Percentiles rank a stretch among this genome's conserved stretches.
phyloP scores from a whole-genome alignment of 2,329 filamentous ascomycete species.

The Trichoderma endophyticum region DNA sequence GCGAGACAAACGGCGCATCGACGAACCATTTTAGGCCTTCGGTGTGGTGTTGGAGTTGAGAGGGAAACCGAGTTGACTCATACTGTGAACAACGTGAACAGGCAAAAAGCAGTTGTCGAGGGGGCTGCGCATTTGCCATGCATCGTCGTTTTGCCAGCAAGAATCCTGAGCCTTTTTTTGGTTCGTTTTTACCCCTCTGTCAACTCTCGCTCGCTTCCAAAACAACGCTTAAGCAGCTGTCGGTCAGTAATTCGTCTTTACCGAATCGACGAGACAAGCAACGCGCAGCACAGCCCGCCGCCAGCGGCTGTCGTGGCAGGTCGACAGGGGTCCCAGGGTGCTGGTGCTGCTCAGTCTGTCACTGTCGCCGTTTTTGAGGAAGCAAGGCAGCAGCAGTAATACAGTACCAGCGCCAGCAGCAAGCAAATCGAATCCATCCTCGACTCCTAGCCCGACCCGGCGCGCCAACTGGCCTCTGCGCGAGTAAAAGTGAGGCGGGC shows the following conservation, averaged over 20 bases:
- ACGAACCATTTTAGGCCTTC: background rate
- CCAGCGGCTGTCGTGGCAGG: background rate
- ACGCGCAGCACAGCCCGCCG: background rate
- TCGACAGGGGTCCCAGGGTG: background rate
- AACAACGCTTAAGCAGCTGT: background rate
- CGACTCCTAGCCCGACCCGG: background rate
- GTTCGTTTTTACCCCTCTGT: too few relatives aligned
- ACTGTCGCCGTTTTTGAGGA: background rate
- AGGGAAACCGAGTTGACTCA: background rate
- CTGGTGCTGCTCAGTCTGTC: background rate
- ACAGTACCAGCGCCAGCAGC: background rate
- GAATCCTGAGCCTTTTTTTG: background rate
- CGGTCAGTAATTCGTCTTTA: background rate
- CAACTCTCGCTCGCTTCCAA: background rate
- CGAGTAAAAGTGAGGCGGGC: background rate
- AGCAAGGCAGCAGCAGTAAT: background rate
- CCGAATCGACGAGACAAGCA: background rate
- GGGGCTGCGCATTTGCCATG: background rate
- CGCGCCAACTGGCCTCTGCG: background rate
- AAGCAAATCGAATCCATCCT: background rate
- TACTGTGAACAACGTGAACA: background rate
- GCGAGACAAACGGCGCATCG: background rate
- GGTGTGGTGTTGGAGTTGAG: background rate
- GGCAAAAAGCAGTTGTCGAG: background rate
- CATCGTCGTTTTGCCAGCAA: background rate